A percentile compares a stretch with the other conserved stretches of the same genome.
Evolutionary conservation across 73 alveolate genomes (phyloP).

Genomic region (Paramecium primaurelia): DNA sequence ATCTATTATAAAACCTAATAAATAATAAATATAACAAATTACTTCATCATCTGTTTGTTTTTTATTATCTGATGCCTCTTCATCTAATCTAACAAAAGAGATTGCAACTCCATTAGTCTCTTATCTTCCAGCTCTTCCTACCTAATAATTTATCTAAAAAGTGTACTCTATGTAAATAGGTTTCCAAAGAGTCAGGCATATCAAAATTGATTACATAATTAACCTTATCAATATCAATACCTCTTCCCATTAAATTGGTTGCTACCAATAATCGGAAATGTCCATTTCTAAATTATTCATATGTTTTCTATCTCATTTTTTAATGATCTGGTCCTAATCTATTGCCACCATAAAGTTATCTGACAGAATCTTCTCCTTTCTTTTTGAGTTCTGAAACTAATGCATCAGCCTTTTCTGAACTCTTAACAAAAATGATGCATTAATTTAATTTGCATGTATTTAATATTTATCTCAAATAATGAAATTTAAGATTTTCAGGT

Average conservation of each 20-base stretch:
- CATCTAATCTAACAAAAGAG: conserved; percentile 84
- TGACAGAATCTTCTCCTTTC: conserved; percentile 40
- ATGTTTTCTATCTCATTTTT: conserved; percentile 26
- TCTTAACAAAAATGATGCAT: conserved; percentile 58
- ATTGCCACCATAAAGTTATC: conserved; percentile 24
- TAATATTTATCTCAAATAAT: conserved; percentile 64
- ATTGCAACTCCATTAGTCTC: conserved; percentile 98
- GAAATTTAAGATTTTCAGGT: conserved; percentile 93
- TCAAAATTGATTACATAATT: conserved; percentile 98
- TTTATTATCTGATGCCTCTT: conserved; percentile 68
- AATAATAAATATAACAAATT: neutral
- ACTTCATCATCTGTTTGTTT: neutral
- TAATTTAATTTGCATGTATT: conserved; percentile 47
- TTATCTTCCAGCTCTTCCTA: conserved; percentile 99
- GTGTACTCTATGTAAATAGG: conserved; percentile 93
- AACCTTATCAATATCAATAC: conserved; percentile 99
- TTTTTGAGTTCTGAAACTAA: conserved; percentile 24
- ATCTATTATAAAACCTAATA: conserved; percentile 16
- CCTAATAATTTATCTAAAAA: neutral
- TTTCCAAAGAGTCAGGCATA: conserved; percentile 81
- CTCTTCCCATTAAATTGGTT: conserved; percentile 99
- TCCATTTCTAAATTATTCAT: conserved; percentile 85
- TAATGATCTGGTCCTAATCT: conserved; percentile 4
- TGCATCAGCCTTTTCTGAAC: conserved; percentile 53
- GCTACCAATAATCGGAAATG: conserved; percentile 98